Percentiles rank a stretch among this genome's conserved stretches.
Evolutionary conservation across 345 rosid genomes (phyloP).

Genomic region (Diplotaxis tenuifolia): DNA sequence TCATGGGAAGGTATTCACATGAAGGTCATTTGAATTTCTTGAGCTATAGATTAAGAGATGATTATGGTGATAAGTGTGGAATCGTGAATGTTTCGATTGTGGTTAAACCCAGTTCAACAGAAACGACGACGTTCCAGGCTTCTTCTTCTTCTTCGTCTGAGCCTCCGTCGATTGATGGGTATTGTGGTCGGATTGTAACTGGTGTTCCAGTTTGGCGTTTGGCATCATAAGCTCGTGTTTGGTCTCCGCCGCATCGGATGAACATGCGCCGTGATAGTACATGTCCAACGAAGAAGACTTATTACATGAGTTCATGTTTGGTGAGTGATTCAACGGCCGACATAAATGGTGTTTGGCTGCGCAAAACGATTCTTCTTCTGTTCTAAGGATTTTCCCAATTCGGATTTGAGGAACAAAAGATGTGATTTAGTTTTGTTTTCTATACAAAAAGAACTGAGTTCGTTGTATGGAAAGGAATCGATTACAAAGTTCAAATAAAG

Average conservation of each 20-base stretch:
- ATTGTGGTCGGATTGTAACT: constrained; percentile 15
- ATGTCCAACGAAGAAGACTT: neutral
- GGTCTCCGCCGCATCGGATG: neutral
- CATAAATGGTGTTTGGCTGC: neutral
- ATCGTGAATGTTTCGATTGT: constrained; percentile 60
- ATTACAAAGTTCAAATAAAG: neutral
- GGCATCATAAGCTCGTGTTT: neutral
- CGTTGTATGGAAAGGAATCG: neutral
- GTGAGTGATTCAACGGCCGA: constrained; percentile 1
- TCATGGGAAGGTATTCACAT: constrained; percentile 46
- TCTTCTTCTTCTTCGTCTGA: constrained; percentile 9
- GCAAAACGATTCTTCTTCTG: neutral
- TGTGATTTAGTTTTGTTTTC: neutral
- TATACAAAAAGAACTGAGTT: neutral
- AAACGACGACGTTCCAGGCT: neutral
- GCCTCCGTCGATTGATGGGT: constrained; percentile 24
- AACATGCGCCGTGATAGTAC: neutral
- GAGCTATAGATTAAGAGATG: constrained; percentile 65
- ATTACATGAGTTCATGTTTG: too few species aligned
- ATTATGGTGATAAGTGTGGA: constrained; percentile 48
- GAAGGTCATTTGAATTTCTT: constrained; percentile 52
- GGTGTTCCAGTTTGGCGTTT: constrained; percentile 29
- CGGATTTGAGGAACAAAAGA: neutral
- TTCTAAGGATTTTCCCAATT: neutral
- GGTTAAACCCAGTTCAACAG: constrained; percentile 23